phyloP scores from a whole-genome alignment of 306 rosid species.

The Inga leiocalycina region DNA sequence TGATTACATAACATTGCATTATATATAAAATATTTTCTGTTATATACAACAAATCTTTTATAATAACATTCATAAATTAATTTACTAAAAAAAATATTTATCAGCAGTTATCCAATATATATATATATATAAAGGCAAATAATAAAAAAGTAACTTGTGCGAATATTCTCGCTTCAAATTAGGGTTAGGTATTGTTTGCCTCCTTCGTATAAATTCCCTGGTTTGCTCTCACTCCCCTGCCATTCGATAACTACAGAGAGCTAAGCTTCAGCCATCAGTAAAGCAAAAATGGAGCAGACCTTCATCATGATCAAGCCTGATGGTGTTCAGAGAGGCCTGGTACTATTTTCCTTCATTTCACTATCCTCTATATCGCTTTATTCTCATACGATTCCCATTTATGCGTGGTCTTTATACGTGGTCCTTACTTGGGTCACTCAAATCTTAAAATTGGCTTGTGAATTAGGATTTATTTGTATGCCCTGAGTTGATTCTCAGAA shows the following conservation, averaged over 20 bases:
- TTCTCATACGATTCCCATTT: not conserved
- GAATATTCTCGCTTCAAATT: not conserved
- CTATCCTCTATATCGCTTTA: not conserved
- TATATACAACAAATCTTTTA: too few species aligned
- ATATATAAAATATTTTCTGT: too few species aligned
- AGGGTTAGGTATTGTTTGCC: not conserved
- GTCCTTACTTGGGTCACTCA: not conserved
- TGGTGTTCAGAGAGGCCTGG: constrained; percentile 91
- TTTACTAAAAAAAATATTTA: too few species aligned
- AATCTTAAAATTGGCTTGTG: not conserved
- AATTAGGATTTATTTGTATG: not conserved
- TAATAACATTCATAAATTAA: too few species aligned
- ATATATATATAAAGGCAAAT: too few species aligned
- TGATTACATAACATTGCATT: too few species aligned
- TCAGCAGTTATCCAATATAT: too few species aligned
- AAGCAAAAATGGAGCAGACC: constrained; percentile 69
- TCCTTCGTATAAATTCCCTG: not conserved
- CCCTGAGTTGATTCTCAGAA: not conserved
- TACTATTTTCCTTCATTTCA: constrained; percentile 21
- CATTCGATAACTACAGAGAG: not conserved
- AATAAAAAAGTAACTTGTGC: not conserved
- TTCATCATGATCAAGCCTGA: constrained; percentile 94
- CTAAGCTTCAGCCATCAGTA: not conserved
- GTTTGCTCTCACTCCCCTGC: not conserved
- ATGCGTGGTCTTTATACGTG: not conserved